Evolutionary conservation across 345 rosid species (phyloP).

Genomic region (Eutrema yunnanense): DNA sequence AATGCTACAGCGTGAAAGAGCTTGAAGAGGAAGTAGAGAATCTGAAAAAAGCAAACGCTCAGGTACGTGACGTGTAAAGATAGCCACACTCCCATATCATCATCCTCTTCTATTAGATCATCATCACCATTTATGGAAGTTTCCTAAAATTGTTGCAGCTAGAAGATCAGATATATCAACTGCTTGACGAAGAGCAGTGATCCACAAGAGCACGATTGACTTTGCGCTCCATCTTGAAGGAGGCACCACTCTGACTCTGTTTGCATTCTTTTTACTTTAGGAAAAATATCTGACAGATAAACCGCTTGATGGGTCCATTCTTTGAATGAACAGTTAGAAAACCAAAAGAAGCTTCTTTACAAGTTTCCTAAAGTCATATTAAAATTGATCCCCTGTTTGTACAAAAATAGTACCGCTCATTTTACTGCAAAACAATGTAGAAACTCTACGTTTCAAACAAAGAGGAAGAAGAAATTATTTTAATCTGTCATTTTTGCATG

Average conservation of each 20-base stretch:
- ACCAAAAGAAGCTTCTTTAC: background rate
- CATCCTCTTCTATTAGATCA: background rate
- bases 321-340: background rate
- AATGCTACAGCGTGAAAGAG: background rate
- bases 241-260: background rate
- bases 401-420: too few relatives aligned
- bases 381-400: background rate
- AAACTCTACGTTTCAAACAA: background rate
- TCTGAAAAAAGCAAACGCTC: background rate
- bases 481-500: background rate
- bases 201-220: background rate
- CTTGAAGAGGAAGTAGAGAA: conserved; percentile 8
- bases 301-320: background rate
- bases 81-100: background rate
- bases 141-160: background rate
- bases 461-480: background rate
- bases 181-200: background rate
- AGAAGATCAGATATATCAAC: background rate
- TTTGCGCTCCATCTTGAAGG: background rate
- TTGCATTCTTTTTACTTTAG: background rate
- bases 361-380: too few relatives aligned
- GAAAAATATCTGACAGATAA: background rate
- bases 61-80: background rate
- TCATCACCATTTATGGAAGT: background rate
- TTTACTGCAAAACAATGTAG: too few relatives aligned